Evolutionary conservation across 2,329 filamentous ascomycete species (phyloP), one percentile per base, ranked within the genome.

Genomic region (Diaporthe velutina): DNA sequence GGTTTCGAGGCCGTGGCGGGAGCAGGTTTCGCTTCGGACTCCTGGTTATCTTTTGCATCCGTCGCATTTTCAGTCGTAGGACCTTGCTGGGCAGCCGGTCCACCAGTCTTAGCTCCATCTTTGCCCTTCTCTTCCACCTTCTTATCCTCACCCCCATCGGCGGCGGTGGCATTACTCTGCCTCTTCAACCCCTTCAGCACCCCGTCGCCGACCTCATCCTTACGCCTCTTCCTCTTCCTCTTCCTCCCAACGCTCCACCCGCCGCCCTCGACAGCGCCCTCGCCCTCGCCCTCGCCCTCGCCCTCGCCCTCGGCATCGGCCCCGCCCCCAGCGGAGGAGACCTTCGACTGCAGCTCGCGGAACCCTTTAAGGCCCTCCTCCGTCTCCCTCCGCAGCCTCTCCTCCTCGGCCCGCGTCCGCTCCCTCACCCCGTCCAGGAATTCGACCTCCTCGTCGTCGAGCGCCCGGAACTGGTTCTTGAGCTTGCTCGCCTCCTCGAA

Each of bases 401-500:
- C 89, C 80, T 92, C 91, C 78, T 90, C 90, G 7, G 80, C 83
- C 48, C 87, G 82, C 80, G 86, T 85, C 71, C 84, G 83, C 70
- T 86, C 87, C 66, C 85, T 79, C 52, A 93, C 87, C 60, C 88
- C 89, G 61, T 93, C 91, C 68, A 97, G 84, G 78, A 95, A 96
- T 28, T 93, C 93, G 68, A 93, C 88, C 84, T 96, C 94, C 81
- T 95, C 93, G 75, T 95, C 93, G 80, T 96, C 93, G 40, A 97
- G 87, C 4, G 93, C 88, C 52, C 92, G 90, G 81, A 95, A 96
- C 84, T 96, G 94, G 79, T 96, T 94, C 80, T 91, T 90, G 70
- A 96, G 86, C 77, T 89, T 89, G 77, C 88, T 89, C 7, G 92
- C 88, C 83, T 96, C 94, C 82, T 95, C 94, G 82, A 95, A 95